phyloP scores from a whole-genome alignment of 345 rosid genomes.

The Rhodomyrtus tomentosa region DNA sequence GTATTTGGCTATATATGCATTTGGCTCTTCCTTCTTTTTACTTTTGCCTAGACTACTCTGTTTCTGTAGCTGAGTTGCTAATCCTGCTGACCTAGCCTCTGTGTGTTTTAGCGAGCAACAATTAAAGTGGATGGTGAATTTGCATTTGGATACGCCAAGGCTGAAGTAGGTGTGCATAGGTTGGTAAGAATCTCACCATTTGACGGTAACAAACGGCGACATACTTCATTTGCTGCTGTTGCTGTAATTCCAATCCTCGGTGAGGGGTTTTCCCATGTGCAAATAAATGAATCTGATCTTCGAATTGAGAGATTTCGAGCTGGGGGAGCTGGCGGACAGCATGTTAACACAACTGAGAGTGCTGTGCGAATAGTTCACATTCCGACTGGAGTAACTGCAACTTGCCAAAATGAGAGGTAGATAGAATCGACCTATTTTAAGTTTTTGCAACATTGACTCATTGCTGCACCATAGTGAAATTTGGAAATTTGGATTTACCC shows the following conservation, averaged over 20 bases:
- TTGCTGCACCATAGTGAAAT: background rate
- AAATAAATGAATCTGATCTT: slow-evolving; percentile 86
- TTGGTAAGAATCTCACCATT: slow-evolving; percentile 93
- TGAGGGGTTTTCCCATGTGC: slow-evolving; percentile 62
- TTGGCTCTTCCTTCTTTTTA: background rate
- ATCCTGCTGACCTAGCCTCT: background rate
- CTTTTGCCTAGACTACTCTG: background rate
- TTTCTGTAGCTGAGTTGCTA: background rate
- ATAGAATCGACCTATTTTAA: background rate
- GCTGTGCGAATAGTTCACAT: slow-evolving; percentile 90
- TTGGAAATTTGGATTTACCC: background rate
- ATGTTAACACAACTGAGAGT: slow-evolving; percentile 86
- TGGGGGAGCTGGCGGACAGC: slow-evolving; percentile 95
- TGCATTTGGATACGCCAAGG: slow-evolving; percentile 94
- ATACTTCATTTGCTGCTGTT: slow-evolving; percentile 98
- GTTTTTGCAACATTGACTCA: background rate
- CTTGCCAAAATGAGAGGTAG: slow-evolving; percentile 91
- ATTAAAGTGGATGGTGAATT: slow-evolving; percentile 88
- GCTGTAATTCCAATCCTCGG: slow-evolving; percentile 87
- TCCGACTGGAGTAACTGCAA: slow-evolving; percentile 84
- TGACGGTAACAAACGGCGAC: slow-evolving; percentile 80
- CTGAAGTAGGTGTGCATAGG: slow-evolving; percentile 96
- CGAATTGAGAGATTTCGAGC: slow-evolving; percentile 81
- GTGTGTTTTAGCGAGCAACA: slow-evolving; percentile 68
- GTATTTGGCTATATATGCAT: background rate